Evolutionary conservation across 768 basidiomycete genomes (phyloP), one percentile per base, ranked within the genome.

Genomic region (Russula olivacea): DNA sequence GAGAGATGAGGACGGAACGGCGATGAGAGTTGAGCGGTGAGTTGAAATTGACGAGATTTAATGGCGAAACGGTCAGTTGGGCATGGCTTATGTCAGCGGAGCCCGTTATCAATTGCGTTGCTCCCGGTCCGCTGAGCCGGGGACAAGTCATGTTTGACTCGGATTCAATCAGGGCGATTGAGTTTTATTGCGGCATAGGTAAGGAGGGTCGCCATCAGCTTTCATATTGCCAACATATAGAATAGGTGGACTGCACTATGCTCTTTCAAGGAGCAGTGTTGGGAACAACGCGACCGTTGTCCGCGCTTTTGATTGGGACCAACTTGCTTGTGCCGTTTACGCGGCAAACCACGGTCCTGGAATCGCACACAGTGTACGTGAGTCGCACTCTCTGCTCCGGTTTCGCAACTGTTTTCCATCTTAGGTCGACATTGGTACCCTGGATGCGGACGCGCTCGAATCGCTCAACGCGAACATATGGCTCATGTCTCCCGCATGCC

Each of bases 171-270:
- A 47, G 67, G 11, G 76, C 71, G 28, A 68, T 77, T 17, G 89
- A 93, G 73, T 92, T 92, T 69, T 92, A 89, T 74, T 83, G 83
- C 57, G 91, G 91, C 38, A 91, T 92, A 68, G 90, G 90, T 86
- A 60, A 55, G 75, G 61, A 11, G 6, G 14, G 28, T 28, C 2
- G 14, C 11, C 15, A 23, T 30, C 12, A 0, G 6, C 15, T 51
- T 25, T 50, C 43, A 23, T 28, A 51, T 32, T n/a, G 28, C 43
- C 17, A 28, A 36, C 43, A 3, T 36, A 28, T 41, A 11, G 54
- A 55, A 4, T 54, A 91, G 90, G 89, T 28, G 90, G 90, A 8
- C 76, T 92, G 6, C 87, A 89, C 75, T 76, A 82, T 28, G 89
- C 89, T 7, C 77, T 92, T 19, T 69, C 74, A 50, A 78, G 82